Evolutionary conservation across 2,329 filamentous ascomycete genomes (phyloP).

Genomic region (Didymella arachidicola): DNA sequence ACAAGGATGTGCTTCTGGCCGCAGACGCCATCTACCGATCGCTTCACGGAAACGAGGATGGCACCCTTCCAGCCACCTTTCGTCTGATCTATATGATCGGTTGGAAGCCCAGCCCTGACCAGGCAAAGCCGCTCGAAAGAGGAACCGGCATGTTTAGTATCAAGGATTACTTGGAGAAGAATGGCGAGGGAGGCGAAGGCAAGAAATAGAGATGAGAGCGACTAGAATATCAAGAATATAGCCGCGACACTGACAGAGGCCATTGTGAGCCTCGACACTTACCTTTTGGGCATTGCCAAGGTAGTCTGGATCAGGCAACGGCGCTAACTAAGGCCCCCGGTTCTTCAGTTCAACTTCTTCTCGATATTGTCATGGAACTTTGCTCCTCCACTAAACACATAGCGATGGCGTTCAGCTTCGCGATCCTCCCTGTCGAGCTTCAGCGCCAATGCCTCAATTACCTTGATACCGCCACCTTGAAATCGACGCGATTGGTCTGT

Average conservation of each 20-base stretch:
- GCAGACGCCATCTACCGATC: conserved; percentile 87
- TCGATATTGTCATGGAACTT: not conserved
- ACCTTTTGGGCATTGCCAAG: not conserved
- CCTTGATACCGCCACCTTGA: conserved; percentile 7
- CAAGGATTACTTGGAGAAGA: conserved; percentile 74
- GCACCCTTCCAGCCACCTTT: conserved; percentile 82
- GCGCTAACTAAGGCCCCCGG: conserved; percentile 10
- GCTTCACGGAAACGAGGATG: conserved; percentile 78
- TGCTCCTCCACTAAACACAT: not conserved
- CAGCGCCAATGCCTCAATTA: conserved; percentile 30
- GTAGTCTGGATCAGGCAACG: conserved; percentile 1
- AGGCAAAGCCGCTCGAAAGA: conserved; percentile 79
- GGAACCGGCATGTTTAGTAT: conserved; percentile 88
- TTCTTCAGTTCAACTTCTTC: not conserved
- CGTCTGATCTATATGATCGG: conserved; percentile 98
- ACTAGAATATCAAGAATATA: not conserved
- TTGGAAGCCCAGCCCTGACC: conserved; percentile 85
- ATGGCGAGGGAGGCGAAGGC: conserved; percentile 46
- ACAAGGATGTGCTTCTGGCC: conserved; percentile 84
- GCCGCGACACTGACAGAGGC: not conserved
- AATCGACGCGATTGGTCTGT: conserved; percentile 7
- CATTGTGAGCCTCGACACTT: not conserved
- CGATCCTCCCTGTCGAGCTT: conserved; percentile 30
- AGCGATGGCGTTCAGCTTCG: not conserved
- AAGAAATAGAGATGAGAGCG: conserved; percentile 8